Percentiles rank a stretch among this genome's conserved stretches.
phyloP scores from a whole-genome alignment of 177 flowering plant genomes.

The Vitis hybrid region DNA sequence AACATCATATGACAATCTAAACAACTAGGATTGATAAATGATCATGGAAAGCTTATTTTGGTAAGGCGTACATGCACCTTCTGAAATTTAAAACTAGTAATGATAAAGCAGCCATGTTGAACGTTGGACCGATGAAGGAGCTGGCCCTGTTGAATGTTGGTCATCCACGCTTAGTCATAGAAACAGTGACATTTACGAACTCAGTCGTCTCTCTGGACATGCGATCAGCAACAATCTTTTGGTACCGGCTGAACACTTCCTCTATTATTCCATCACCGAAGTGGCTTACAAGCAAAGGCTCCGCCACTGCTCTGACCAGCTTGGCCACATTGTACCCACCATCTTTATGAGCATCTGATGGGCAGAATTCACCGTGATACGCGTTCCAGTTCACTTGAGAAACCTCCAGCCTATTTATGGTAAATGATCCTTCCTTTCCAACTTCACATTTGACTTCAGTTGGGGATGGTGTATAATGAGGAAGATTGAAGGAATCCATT shows the following conservation, averaged over 20 bases:
- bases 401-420: slow-evolving; percentile 26
- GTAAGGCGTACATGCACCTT: too few species aligned
- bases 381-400: slow-evolving; percentile 31
- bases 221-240: slow-evolving; percentile 13
- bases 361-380: neutral
- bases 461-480: slow-evolving; percentile 44
- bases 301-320: slow-evolving; percentile 36
- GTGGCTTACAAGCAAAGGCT: slow-evolving; percentile 32
- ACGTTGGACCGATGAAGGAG: too few species aligned
- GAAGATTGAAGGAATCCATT: slow-evolving; percentile 46
- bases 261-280: slow-evolving; percentile 36
- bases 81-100: too few species aligned
- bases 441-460: slow-evolving; percentile 32
- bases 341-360: neutral
- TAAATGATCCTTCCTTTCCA: slow-evolving; percentile 41
- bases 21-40: too few species aligned
- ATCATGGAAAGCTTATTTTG: too few species aligned
- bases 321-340: slow-evolving; percentile 27
- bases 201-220: slow-evolving; percentile 24
- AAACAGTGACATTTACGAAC: slow-evolving; percentile 21
- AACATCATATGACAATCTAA: too few species aligned
- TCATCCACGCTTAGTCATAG: slow-evolving; percentile 15
- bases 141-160: too few species aligned
- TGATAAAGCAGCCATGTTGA: too few species aligned
- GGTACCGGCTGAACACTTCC: slow-evolving; percentile 25